Conservation (phyloP, 306 rosid genomes). For the Leucaena leucocephala region DNA sequence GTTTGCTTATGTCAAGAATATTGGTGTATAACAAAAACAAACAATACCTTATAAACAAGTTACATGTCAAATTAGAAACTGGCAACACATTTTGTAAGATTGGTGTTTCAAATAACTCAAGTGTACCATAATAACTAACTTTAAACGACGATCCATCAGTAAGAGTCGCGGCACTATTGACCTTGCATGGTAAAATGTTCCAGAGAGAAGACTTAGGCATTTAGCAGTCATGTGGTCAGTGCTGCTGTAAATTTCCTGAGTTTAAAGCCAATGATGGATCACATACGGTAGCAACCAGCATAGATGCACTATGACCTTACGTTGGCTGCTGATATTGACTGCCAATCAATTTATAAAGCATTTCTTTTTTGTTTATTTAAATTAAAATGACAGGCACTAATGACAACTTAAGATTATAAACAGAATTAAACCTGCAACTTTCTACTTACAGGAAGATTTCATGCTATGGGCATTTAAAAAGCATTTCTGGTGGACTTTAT, state of each 20-base stretch:
- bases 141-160: not conserved
- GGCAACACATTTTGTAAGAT: not conserved
- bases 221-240: not conserved
- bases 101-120: not conserved
- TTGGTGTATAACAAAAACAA: too few relatives aligned
- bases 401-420: too few relatives aligned
- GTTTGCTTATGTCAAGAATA: not conserved
- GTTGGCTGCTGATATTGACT: too few relatives aligned
- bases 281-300: not conserved
- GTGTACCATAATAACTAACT: not conserved
- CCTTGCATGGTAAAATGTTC: not conserved
- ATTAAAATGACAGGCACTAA: too few relatives aligned
- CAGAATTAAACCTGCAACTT: too few relatives aligned
- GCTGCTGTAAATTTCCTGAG: not conserved
- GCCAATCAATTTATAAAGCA: not conserved
- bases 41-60: not conserved
- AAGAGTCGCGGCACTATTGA: not conserved
- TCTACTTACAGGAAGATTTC: too few relatives aligned
- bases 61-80: not conserved
- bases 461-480: too few relatives aligned
- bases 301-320: not conserved
- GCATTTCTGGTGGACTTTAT: too few relatives aligned
- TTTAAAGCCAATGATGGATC: not conserved
- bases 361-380: not conserved
- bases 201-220: too few relatives aligned